These are phyloP conservation scores for Euphrasia confusa DNA, from an alignment of 257 asterid genomes.

Conservation along the genomic window DNA sequence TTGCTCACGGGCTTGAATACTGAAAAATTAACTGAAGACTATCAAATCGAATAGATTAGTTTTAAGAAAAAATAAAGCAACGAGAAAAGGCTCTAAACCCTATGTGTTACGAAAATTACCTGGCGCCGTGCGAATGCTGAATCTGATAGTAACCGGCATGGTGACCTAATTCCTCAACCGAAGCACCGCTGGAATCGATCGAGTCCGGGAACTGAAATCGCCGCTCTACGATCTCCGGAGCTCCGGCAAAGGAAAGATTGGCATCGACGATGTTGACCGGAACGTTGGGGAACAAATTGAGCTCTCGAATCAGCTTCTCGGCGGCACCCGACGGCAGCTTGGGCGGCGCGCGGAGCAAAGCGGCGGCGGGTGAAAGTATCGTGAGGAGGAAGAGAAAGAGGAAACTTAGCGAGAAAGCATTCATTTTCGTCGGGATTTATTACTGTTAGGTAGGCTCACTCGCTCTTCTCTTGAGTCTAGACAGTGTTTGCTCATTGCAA, in stretches of 20 bases:
- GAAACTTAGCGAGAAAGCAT: constrained; percentile 24
- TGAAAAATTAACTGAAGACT: neutral
- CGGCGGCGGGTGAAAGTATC: constrained; percentile 34
- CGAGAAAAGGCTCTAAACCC: neutral
- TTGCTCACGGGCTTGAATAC: too few relatives aligned
- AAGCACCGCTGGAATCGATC: constrained; percentile 41
- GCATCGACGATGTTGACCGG: constrained; percentile 46
- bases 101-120: constrained; percentile 33
- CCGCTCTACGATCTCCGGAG: constrained; percentile 61
- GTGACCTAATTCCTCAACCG: constrained; percentile 66
- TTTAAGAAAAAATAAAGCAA: neutral
- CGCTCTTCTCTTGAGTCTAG: constrained; percentile 15
- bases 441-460: neutral
- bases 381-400: constrained; percentile 29
- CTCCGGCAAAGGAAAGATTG: constrained; percentile 22
- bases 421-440: constrained; percentile 31
- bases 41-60: too few relatives aligned
- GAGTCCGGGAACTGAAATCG: constrained; percentile 54
- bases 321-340: constrained; percentile 38
- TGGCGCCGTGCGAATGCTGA: constrained; percentile 75
- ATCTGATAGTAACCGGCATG: constrained; percentile 90
- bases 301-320: constrained; percentile 59
- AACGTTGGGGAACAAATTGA: constrained; percentile 63
- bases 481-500: neutral
- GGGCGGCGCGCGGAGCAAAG: constrained; percentile 48